Percentiles rank a stretch among this genome's conserved stretches.
Conservation (phyloP, 805 yeast species). For the Schizosaccharomyces lindneri region DNA sequence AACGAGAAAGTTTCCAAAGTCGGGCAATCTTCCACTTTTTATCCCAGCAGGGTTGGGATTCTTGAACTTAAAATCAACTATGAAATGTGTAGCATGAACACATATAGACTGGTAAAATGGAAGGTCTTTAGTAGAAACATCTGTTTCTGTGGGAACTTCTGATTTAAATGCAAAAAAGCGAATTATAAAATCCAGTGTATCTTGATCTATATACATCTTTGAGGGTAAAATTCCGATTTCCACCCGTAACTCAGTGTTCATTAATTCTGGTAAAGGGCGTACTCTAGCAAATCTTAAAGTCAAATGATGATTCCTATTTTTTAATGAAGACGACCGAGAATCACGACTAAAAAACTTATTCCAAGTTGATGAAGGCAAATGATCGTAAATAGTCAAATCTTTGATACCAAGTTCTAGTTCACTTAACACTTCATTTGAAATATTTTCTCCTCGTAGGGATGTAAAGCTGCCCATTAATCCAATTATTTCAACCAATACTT, state of each 20-base stretch:
- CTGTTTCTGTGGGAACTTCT: not conserved
- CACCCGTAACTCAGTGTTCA: constrained; percentile 43
- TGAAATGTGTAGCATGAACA: not conserved
- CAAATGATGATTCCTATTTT: constrained; percentile 10
- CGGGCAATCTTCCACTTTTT: constrained; percentile 64
- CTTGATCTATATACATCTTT: constrained; percentile 74
- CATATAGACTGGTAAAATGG: not conserved
- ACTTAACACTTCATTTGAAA: constrained; percentile 13
- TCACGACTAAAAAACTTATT: constrained; percentile 58
- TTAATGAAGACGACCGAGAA: constrained; percentile 33
- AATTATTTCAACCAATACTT: constrained; percentile 29
- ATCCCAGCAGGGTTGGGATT: constrained; percentile 49
- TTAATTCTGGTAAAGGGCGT: constrained; percentile 35
- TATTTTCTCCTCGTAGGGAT: constrained; percentile 21
- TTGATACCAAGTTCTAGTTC: constrained; percentile 24
- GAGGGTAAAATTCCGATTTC: constrained; percentile 34
- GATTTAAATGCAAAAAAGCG: constrained; percentile 54
- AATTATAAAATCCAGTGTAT: constrained; percentile 59
- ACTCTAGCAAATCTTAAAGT: constrained; percentile 28
- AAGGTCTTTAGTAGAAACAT: not conserved
- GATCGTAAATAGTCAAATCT: constrained; percentile 42
- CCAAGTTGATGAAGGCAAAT: constrained; percentile 76
- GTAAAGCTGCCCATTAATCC: constrained; percentile 26
- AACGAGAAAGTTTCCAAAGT: constrained; percentile 67
- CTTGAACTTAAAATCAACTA: not conserved